Evolutionary conservation across 768 basidiomycete species (phyloP).

Genomic region (Boletus sensibilis): DNA sequence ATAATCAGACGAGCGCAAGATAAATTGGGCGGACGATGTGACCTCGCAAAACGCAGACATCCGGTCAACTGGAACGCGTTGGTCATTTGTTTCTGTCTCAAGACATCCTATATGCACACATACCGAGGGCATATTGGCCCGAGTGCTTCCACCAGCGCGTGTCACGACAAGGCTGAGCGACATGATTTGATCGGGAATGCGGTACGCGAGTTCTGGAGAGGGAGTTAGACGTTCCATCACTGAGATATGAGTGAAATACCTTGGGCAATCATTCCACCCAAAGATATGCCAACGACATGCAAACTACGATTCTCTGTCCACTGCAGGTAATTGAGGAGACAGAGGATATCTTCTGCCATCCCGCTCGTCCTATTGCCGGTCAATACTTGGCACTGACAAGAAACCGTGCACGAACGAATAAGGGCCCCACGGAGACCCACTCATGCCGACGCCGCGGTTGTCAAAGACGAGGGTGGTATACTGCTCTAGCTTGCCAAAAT

Average conservation of each 20-base stretch:
- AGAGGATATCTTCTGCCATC: slow-evolving; percentile 76
- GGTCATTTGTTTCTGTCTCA: not conserved
- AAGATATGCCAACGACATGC: slow-evolving; percentile 70
- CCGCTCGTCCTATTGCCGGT: slow-evolving; percentile 52
- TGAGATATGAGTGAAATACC: slow-evolving; percentile 37
- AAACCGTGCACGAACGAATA: slow-evolving; percentile 56
- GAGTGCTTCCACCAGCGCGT: slow-evolving; percentile 57
- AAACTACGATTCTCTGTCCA: slow-evolving; percentile 65
- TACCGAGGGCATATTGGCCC: slow-evolving; percentile 66
- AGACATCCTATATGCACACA: slow-evolving; percentile 17
- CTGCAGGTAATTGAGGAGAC: slow-evolving; percentile 64
- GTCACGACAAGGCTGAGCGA: slow-evolving; percentile 72
- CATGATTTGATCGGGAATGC: slow-evolving; percentile 63
- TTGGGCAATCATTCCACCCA: slow-evolving; percentile 86
- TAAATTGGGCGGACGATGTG: not conserved
- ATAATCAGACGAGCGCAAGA: slow-evolving; percentile 5
- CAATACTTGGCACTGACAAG: not conserved
- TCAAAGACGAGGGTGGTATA: slow-evolving; percentile 76
- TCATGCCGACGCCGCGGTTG: slow-evolving; percentile 82
- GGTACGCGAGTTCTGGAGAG: slow-evolving; percentile 59
- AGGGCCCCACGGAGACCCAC: slow-evolving; percentile 66
- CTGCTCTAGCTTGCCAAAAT: slow-evolving; percentile 54
- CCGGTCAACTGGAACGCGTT: slow-evolving; percentile 39
- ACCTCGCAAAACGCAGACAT: slow-evolving; percentile 37
- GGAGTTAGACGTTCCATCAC: not conserved